Evolutionary conservation across 2,329 filamentous ascomycete species (phyloP).

Genomic region (Verruconis gallopava): DNA sequence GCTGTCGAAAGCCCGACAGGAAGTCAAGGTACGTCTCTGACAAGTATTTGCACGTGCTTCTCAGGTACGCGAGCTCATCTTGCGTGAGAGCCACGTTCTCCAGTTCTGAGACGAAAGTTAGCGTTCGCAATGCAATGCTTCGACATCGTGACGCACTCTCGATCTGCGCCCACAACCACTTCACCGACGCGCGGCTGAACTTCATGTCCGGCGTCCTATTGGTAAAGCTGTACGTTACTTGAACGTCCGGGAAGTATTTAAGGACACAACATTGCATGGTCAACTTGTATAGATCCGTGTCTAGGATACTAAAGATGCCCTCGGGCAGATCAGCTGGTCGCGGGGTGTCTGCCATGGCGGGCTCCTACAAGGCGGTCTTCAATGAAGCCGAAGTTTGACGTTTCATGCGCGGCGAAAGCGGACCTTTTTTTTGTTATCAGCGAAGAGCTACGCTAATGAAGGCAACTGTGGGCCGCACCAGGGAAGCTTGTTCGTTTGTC

Average conservation of each 20-base stretch:
- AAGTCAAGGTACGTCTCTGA: conserved; percentile 65
- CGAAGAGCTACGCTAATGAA: no score
- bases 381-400: no score
- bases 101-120: conserved; percentile 46
- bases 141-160: conserved; percentile 41
- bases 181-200: conserved; percentile 67
- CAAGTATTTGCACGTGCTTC: conserved; percentile 69
- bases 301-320: conserved; percentile 32
- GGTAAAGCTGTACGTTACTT: conserved; percentile 85
- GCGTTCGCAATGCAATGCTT: conserved; percentile 10
- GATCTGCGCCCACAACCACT: conserved; percentile 76
- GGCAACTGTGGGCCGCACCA: no score
- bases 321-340: conserved; percentile 13
- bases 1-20: conserved; percentile 68
- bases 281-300: conserved; percentile 75
- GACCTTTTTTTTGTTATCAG: no score
- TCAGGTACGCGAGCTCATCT: conserved; percentile 70
- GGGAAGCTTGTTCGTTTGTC: no score
- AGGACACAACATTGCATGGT: conserved; percentile 90
- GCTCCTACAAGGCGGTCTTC: no score
- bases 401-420: no score
- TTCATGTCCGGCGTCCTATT: conserved; percentile 94
- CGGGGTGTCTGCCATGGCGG: not conserved
- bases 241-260: conserved; percentile 71
- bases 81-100: conserved; percentile 65